Evolutionary conservation across 805 yeast genomes (phyloP), one percentile per base, ranked within the genome.

Genomic region (Metschnikowia colocasiae): DNA sequence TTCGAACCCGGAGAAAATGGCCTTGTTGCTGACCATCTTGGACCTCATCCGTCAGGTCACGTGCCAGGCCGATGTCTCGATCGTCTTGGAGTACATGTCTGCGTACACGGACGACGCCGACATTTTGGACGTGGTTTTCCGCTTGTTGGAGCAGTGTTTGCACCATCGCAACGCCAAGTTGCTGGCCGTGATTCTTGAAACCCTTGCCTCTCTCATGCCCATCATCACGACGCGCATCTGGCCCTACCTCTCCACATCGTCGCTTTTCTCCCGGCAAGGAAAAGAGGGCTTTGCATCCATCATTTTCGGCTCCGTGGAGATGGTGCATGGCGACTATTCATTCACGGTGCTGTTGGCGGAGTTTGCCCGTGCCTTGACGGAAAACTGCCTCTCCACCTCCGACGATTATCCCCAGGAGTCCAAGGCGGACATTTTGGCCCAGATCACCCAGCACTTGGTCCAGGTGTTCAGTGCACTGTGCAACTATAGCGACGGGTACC

Each of bases 381-480:
- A 73, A 4, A 80, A 79, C 51, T 73, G 83, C 45, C 55, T 81
- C 12, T 58, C 68, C 5, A 54, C 70, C 12, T 63, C 68, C 9
- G 68, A 74, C 16, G 59, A 60, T 18, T 61, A 62, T 43, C 63
- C 68, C 1, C 51, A 49, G 1, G 61, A 60, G 20, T 57, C 65
- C 4, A 83, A 82, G 59, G 65, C 79, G 4, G 76, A 75, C 7
- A 79, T 86, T 4, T 62, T 90, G 30, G 69, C 76, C 18, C 76
- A 76, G 46, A 65, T 87, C 39, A 68, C 78, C 1, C 61, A 68
- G 4, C 86, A 84, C 61, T 68, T 82, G 33, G 64, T 87, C n/a
- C 78, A 78, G 43, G 78, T 87, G 0, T 87, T 82, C 64, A 96
- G 89, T 57, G 66, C 75, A 3, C 79, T 76, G 58, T 88, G 95